These are phyloP conservation scores for Monilinia laxa DNA, from an alignment of 2,329 filamentous ascomycete genomes.

Conservation along the genomic window DNA sequence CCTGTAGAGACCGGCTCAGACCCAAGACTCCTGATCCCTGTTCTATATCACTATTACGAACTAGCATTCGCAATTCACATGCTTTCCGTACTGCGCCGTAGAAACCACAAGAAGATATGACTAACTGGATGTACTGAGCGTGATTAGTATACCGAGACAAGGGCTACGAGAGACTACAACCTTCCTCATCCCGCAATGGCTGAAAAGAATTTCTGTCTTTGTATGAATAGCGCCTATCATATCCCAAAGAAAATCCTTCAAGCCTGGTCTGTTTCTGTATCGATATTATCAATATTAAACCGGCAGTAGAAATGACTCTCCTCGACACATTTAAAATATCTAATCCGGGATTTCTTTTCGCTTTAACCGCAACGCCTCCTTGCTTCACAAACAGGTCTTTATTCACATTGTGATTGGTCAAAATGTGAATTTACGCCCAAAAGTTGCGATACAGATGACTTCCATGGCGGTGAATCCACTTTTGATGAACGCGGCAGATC, in stretches of 20 bases:
- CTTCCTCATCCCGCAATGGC: not conserved
- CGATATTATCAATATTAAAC: conserved; percentile 8
- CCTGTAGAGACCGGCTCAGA: conserved; percentile 13
- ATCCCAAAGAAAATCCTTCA: conserved; percentile 1
- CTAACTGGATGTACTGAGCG: conserved; percentile 3
- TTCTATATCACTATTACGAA: not conserved
- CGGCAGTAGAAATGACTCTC: conserved; percentile 18
- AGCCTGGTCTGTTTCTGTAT: conserved; percentile 10
- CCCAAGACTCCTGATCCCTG: not conserved
- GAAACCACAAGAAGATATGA: conserved; percentile 9
- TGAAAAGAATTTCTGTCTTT: not conserved
- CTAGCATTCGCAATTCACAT: conserved; percentile 11
- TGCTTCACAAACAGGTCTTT: not conserved
- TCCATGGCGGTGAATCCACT: conserved; percentile 15
- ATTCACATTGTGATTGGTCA: conserved; percentile 3
- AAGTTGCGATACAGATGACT: conserved; percentile 20
- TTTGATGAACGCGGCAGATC: conserved; percentile 21
- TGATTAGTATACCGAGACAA: conserved; percentile 1
- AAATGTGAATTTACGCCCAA: not conserved
- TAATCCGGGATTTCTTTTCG: conserved; percentile 5
- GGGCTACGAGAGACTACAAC: not conserved
- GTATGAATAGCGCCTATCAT: conserved; percentile 9
- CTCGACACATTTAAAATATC: not conserved
- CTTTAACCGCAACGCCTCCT: not conserved
- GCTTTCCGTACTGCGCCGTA: conserved; percentile 4